Base-by-base conservation (phyloP, 2,329 filamentous ascomycete species). In the Grosmannia penicillata region DNA sequence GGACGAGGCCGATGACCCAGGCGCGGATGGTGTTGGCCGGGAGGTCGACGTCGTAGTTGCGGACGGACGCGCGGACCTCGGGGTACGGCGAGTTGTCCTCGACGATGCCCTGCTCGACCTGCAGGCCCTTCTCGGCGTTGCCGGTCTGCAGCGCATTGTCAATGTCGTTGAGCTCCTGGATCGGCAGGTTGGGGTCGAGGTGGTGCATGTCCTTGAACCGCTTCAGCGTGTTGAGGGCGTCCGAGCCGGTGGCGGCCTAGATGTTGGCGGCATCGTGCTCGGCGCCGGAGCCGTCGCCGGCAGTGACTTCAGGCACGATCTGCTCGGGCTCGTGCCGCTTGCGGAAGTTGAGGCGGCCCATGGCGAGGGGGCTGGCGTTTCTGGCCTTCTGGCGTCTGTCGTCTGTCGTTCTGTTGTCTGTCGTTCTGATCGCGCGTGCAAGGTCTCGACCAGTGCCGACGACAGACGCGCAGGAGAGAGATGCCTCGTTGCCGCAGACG, bases 41-140 rank as follows among this genome's bases (percentile, higher is more conserved):
- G 19, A 78, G 60, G 47, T 78, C 74, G 47, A 75, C 66, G 48
- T 80, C 75, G 50, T 69, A 67, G 51, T 78, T 79, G 43, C 70
- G 62, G 15, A 80, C 75, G 15, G 76, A 71, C 21, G 75, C 70
- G 47, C 75, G 71, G 39, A 79, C 75, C 59, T 77, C 60, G 19
- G 46, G 41, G 18, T 79, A 80, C 3, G 75, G 75, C 34, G 75
- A 79, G 53, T 79, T 74, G 41, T 79, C 73, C 51, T 77, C 65
- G 49, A 76, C 61, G 41, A 70, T 56, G 33, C 71, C 68, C 47
- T 70, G 65, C 48, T 75, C 70, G 46, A 77, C 65, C 42, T 67
- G 64, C 36, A 70, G 55, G 39, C 69, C 70, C 52, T 70, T 68
- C 47, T 68, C 69, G 45, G 65, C 60, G 53, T 75, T 69, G 42